Percentiles rank a stretch among this genome's conserved stretches.
These are phyloP conservation scores for Termitomyces sp. DNA, from an alignment of 1,284 basidiomycete species.

Conservation along the genomic window DNA sequence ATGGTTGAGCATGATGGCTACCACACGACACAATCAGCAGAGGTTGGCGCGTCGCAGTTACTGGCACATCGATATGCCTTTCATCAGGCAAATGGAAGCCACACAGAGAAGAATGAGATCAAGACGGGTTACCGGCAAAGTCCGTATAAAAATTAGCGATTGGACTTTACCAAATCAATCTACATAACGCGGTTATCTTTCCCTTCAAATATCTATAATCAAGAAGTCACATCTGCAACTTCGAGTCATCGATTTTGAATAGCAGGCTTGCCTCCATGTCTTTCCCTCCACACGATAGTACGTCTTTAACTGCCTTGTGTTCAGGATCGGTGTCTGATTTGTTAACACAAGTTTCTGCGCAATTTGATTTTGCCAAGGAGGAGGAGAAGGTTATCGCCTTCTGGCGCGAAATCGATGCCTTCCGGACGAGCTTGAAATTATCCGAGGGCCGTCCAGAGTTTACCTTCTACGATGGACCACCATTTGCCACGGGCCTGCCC, in stretches of 20 bases:
- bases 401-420: conserved; percentile 98
- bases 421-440: conserved; percentile 89
- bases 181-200: conserved; percentile 14
- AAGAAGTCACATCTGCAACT: conserved; percentile 8
- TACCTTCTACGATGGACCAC: conserved; percentile 97
- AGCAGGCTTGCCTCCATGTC: conserved; percentile 41
- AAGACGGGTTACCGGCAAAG: conserved; percentile 14
- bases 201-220: conserved; percentile 11
- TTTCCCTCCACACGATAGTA: conserved; percentile 70
- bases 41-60: too few species aligned
- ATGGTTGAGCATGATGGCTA: too few species aligned
- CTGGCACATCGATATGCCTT: not conserved
- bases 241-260: conserved; percentile 17
- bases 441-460: conserved; percentile 86
- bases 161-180: conserved; percentile 9
- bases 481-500: conserved; percentile 95
- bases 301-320: conserved; percentile 23
- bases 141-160: conserved; percentile 12
- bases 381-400: conserved; percentile 90
- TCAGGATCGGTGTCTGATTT: conserved; percentile 6
- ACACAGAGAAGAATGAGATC: too few species aligned
- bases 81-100: too few species aligned
- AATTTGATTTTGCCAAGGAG: conserved; percentile 87
- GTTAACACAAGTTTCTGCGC: conserved; percentile 53
- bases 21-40: too few species aligned